A percentile compares a stretch with the other conserved stretches of the same genome.
phyloP scores from a whole-genome alignment of 1,139 yeast species.

The Candida neerlandica region DNA sequence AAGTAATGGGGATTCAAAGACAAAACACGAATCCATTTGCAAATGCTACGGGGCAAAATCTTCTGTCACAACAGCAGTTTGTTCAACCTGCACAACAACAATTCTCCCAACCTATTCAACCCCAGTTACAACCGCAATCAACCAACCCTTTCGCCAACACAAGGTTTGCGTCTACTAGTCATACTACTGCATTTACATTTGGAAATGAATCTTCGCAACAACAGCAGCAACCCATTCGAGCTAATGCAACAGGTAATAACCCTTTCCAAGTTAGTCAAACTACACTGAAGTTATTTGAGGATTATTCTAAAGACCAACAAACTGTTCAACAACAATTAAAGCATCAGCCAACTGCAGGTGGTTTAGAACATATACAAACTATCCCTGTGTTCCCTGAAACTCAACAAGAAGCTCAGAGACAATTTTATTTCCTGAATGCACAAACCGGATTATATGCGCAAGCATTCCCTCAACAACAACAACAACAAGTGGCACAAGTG shows the following conservation, averaged over 20 bases:
- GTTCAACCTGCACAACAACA: slow-evolving; percentile 13
- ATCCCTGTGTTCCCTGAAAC: slow-evolving; percentile 69
- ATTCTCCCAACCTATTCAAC: slow-evolving; percentile 18
- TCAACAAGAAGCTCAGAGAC: slow-evolving; percentile 42
- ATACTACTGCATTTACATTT: slow-evolving; percentile 41
- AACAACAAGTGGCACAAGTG: slow-evolving; percentile 9
- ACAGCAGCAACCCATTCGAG: slow-evolving; percentile 23
- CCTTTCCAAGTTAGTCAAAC: slow-evolving; percentile 48
- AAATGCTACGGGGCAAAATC: slow-evolving; percentile 15
- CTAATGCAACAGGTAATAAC: slow-evolving; percentile 44
- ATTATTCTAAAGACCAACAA: slow-evolving; percentile 21
- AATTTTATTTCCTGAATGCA: slow-evolving; percentile 41
- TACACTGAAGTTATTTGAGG: slow-evolving; percentile 37
- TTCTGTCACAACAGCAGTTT: slow-evolving; percentile 5
- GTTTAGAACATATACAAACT: slow-evolving; percentile 62
- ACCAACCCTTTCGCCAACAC: slow-evolving; percentile 56
- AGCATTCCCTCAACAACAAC: slow-evolving; percentile 21
- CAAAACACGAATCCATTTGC: slow-evolving; percentile 49
- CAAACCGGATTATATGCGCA: slow-evolving; percentile 37
- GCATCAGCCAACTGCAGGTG: slow-evolving; percentile 67
- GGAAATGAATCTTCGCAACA: slow-evolving; percentile 18
- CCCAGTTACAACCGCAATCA: slow-evolving; percentile 17
- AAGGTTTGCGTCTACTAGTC: slow-evolving; percentile 36
- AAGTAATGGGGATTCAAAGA: slow-evolving; percentile 26
- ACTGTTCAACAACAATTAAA: slow-evolving; percentile 24